These are phyloP conservation scores for Pogostemon cablin DNA, from an alignment of 257 asterid species.

Conservation along the genomic window DNA sequence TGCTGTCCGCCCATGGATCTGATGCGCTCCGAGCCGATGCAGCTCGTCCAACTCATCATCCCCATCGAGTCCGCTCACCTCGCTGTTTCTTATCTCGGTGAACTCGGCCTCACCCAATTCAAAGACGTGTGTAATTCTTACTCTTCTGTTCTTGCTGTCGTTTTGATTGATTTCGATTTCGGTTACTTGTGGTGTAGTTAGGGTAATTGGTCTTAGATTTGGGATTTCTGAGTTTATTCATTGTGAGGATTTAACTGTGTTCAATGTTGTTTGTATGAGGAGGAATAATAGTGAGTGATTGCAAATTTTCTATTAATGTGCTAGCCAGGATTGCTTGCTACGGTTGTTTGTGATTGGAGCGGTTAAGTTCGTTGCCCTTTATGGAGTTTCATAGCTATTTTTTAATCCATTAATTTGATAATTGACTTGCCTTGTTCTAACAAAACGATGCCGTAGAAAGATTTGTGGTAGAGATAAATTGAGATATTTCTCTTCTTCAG, in stretches of 20 bases:
- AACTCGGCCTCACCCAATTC: constrained; percentile 85
- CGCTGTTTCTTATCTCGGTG: constrained; percentile 80
- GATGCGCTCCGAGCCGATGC: constrained; percentile 97
- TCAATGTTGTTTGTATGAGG: constrained; percentile 15
- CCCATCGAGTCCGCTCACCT: constrained; percentile 91
- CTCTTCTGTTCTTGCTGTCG: neutral
- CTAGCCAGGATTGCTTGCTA: constrained; percentile 24
- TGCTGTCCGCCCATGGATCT: constrained; percentile 98
- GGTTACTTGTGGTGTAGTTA: constrained; percentile 30
- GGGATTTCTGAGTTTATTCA: constrained; percentile 2
- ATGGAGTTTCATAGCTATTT: neutral
- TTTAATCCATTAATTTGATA: neutral
- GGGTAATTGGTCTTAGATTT: constrained; percentile 27
- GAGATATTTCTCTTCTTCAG: neutral
- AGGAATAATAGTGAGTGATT: constrained; percentile 20
- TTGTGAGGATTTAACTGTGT: constrained; percentile 19
- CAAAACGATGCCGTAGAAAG: neutral
- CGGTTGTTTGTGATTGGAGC: constrained; percentile 17
- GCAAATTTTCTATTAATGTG: constrained; percentile 5
- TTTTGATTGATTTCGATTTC: constrained; percentile 26
- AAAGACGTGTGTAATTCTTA: constrained; percentile 61
- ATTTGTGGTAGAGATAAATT: constrained; percentile 11
- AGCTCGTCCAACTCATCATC: constrained; percentile 86
- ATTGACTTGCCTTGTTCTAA: constrained; percentile 12
- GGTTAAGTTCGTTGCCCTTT: constrained; percentile 10